phyloP scores from a whole-genome alignment of 306 rosid genomes.

The Medicago lupulina region DNA sequence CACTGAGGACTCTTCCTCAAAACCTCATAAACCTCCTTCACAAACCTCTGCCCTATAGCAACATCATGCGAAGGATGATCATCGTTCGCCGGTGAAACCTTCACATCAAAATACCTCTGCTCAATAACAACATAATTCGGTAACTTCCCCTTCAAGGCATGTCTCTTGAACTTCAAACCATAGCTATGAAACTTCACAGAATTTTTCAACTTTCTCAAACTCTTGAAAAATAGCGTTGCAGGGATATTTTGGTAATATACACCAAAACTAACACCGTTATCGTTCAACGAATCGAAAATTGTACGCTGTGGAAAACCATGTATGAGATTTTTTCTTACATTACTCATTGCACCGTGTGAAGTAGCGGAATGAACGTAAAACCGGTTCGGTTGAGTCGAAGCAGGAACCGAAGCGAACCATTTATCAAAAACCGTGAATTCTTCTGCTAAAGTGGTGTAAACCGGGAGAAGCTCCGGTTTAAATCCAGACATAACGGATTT shows the following conservation, averaged over 20 bases:
- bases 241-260: slow-evolving; percentile 93
- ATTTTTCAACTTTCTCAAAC: slow-evolving; percentile 68
- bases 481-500: slow-evolving; percentile 87
- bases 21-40: slow-evolving; percentile 89
- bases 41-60: slow-evolving; percentile 81
- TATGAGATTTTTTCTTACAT: slow-evolving; percentile 76
- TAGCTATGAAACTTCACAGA: slow-evolving; percentile 62
- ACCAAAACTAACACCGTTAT: slow-evolving; percentile 66
- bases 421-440: slow-evolving; percentile 73
- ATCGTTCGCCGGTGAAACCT: slow-evolving; percentile 78
- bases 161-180: slow-evolving; percentile 60
- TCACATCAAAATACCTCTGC: slow-evolving; percentile 81
- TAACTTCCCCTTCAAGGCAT: slow-evolving; percentile 74
- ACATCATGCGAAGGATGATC: slow-evolving; percentile 98
- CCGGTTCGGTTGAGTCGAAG: slow-evolving; percentile 95
- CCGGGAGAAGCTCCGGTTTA: slow-evolving; percentile 69
- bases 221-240: slow-evolving; percentile 75
- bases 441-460: slow-evolving; percentile 67
- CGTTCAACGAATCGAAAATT: slow-evolving; percentile 81
- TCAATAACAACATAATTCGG: slow-evolving; percentile 91
- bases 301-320: slow-evolving; percentile 88
- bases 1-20: slow-evolving; percentile 92
- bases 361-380: slow-evolving; percentile 94
- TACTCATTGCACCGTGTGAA: slow-evolving; percentile 91
- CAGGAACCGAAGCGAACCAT: slow-evolving; percentile 94